phyloP scores from a whole-genome alignment of 2,329 filamentous ascomycete genomes.

The Colletotrichum salicis region DNA sequence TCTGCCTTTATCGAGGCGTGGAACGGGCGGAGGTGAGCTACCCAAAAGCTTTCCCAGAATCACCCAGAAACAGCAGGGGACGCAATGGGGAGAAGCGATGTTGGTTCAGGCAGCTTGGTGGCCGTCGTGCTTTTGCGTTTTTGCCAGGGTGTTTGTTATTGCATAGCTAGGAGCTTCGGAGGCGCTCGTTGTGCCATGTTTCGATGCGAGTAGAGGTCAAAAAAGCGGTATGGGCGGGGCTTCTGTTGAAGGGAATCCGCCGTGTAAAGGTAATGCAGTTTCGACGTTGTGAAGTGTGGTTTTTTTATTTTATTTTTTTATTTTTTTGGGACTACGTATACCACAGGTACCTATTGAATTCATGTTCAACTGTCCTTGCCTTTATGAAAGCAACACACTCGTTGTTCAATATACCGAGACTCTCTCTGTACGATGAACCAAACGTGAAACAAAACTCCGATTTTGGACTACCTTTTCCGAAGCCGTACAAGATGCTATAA shows the following conservation, averaged over 20 bases:
- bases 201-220: not conserved
- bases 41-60: not conserved
- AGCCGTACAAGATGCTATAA: conserved; percentile 36
- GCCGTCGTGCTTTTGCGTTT: conserved; percentile 12
- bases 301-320: too few relatives aligned
- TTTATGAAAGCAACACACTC: not conserved
- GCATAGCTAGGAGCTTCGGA: conserved; percentile 39
- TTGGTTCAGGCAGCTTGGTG: not conserved
- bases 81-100: not conserved
- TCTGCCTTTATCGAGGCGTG: conserved; percentile 80
- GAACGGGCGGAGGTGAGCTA: conserved; percentile 50
- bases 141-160: conserved; percentile 16
- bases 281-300: conserved; percentile 5
- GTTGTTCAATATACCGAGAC: not conserved
- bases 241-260: not conserved
- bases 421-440: not conserved
- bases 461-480: conserved; percentile 36
- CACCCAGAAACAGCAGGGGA: not conserved
- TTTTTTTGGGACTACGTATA: not conserved
- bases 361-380: not conserved
- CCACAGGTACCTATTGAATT: not conserved
- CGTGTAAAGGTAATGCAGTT: not conserved
- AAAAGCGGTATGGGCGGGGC: conserved; percentile 9
- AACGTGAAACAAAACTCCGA: conserved; percentile 35
- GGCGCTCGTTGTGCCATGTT: conserved; percentile 11